Evolutionary conservation across 2,329 filamentous ascomycete genomes (phyloP), one percentile per base, ranked within the genome.

Genomic region (Colletotrichum limetticola): DNA sequence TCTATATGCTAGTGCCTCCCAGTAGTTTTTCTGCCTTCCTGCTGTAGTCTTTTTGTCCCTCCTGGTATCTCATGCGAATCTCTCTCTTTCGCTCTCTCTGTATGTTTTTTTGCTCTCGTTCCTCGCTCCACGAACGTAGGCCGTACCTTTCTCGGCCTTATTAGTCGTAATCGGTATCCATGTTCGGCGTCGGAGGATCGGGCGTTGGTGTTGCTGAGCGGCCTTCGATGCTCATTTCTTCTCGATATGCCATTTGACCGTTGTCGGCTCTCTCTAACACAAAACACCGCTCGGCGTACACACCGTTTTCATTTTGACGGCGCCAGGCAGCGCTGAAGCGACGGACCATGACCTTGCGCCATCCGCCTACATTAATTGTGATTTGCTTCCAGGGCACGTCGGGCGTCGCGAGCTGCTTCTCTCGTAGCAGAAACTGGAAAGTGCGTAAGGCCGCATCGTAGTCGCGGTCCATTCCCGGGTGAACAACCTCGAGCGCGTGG

Each of bases 251-350:
- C 72, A 75, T 67, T 19, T 64, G 72, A 2, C 71, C 72, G 14
- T 62, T 53, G 6, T 67, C 61, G 4, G 64, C 64, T 62, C 77
- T 76, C 72, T 85, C 81, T 30, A 86, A 74, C 9, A 86, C 79
- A 64, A 88, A 87, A 72, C 85, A 86, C 46, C 86, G 78, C 78
- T 88, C 86, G 0, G 86, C 86, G 74, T 81, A 87, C 1, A 86
- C 77, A 2, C 86, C 86, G 49, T 79, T 77, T 55, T 79, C 77
- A 52, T 87, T 85, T 55, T 79, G 79, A 56, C 77, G 75, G 71
- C 80, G 80, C 86, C 86, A 87, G 11, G 79, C 78, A 55, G 79
- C 78, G 61, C 84, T 79, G 57, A 86, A 76, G 24, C 86, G 80
- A 22, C 86, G 80, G 8, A 86, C 81, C 84, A 86, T 84, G 55